These are phyloP conservation scores for Aspergillus bombycis DNA, from an alignment of 2,329 filamentous ascomycete genomes.

Conservation along the genomic window DNA sequence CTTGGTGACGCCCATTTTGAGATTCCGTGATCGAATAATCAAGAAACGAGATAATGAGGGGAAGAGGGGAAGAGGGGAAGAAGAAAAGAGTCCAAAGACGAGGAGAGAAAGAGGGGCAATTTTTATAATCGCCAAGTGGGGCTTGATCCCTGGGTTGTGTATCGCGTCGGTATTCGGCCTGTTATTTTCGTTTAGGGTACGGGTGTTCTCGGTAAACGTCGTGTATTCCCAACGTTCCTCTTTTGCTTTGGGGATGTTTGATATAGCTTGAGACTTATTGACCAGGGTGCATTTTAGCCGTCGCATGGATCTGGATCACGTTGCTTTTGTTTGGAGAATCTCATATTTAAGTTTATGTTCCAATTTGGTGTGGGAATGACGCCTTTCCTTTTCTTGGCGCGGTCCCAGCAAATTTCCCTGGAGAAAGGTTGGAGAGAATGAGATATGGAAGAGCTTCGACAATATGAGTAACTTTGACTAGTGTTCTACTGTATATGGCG, in stretches of 20 bases:
- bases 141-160: not conserved
- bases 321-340: not conserved
- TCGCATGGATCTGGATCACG: not conserved
- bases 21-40: not conserved
- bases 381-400: not conserved
- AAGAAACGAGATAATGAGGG: not conserved
- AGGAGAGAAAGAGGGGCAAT: slow-evolving; percentile 3
- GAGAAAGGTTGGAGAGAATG: not conserved
- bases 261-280: not conserved
- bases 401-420: not conserved
- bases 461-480: no score
- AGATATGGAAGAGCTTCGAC: no score
- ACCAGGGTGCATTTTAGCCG: not conserved
- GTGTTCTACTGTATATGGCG: no score
- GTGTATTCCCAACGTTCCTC: not conserved
- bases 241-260: not conserved
- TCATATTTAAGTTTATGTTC: not conserved
- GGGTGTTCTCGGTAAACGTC: not conserved
- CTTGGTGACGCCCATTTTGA: slow-evolving; percentile 73
- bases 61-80: not conserved
- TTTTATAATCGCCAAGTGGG: slow-evolving; percentile 9
- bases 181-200: not conserved
- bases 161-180: not conserved
- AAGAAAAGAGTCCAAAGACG: not conserved
- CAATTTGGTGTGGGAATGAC: not conserved